Evolutionary conservation across 1,284 basidiomycete species (phyloP).

Genomic region (Ceratorhiza oryzae-sativae): DNA sequence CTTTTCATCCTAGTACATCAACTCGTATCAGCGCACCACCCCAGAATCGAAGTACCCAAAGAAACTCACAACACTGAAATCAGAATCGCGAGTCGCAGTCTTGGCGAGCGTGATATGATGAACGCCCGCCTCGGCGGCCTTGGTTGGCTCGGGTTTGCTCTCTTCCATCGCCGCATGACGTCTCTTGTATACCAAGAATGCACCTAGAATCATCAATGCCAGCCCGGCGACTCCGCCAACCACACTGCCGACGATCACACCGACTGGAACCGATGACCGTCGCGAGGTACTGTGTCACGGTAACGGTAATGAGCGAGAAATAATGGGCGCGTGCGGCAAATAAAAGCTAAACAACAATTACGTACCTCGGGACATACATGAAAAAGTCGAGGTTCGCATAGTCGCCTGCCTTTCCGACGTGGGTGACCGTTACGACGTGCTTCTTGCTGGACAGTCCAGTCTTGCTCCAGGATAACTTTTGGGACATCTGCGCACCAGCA

Average conservation of each 20-base stretch:
- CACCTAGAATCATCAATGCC: not conserved
- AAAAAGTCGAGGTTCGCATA: slow-evolving; percentile 16
- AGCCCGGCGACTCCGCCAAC: not conserved
- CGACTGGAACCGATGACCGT: not conserved
- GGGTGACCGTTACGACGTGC: slow-evolving; percentile 3
- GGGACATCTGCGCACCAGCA: not conserved
- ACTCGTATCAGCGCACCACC: not conserved
- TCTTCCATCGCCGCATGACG: not conserved
- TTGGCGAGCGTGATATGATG: not conserved
- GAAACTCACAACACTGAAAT: not conserved
- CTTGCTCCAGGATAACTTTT: slow-evolving; percentile 10
- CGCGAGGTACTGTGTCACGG: not conserved
- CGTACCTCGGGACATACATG: slow-evolving; percentile 20
- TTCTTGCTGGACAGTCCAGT: not conserved
- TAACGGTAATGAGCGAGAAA: no score
- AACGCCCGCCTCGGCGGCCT: not conserved
- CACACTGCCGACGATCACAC: not conserved
- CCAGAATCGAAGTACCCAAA: not conserved
- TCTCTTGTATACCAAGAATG: not conserved
- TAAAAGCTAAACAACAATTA: not conserved
- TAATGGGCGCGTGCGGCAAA: not conserved
- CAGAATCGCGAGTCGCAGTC: not conserved
- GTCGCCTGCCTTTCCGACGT: not conserved
- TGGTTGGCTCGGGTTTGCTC: not conserved
- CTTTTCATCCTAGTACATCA: not conserved